Evolutionary conservation across 2,329 filamentous ascomycete genomes (phyloP), one percentile per base, ranked within the genome.

Genomic region (Fusarium torreyae): DNA sequence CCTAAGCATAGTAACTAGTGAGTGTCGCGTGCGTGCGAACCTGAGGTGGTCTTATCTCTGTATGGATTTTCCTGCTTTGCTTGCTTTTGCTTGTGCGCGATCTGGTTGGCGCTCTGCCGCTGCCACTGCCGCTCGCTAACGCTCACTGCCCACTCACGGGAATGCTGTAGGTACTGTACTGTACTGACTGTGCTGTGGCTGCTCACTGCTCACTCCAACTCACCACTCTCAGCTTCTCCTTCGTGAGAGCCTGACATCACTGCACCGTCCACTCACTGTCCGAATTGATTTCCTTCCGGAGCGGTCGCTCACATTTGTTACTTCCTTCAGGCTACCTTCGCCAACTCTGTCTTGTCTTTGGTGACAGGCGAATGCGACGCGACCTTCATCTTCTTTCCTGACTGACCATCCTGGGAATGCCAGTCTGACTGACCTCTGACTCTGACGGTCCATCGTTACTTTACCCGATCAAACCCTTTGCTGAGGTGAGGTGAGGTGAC

Each of bases 81-180:
- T 17, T 26, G 39, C 22, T 17, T 26, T 17, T 43, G 39, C 24
- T 39, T 46, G 53, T 45, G 63, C 52, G 57, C 36, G 40, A 26
- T 39, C 54, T 57, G 18, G 40, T 67, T 64, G 67, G 53, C 54
- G 53, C 57, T 49, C 31, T 36, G 20, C 58, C 57, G 48, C 43
- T 58, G 49, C 53, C 49, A 56, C 60, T 70, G 69, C 69, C 69
- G 69, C 69, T 69, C 68, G 60, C 68, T 71, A 66, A 62, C 46
- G 42, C 39, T 17, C 49, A 18, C 59, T 54, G 56, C 53, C 59
- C 33, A 57, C 36, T 36, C 42, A 22, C 49, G 20, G 40, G 14
- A 15, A 15, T 44, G 49, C 40, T 42, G 10, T 28, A 10, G 9
- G 24, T 10, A 28, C 44, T 26, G 26, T 61, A 45, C 45, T 61